Evolutionary conservation across 1,284 basidiomycete species (phyloP).

Genomic region (Moesziomyces sp.): DNA sequence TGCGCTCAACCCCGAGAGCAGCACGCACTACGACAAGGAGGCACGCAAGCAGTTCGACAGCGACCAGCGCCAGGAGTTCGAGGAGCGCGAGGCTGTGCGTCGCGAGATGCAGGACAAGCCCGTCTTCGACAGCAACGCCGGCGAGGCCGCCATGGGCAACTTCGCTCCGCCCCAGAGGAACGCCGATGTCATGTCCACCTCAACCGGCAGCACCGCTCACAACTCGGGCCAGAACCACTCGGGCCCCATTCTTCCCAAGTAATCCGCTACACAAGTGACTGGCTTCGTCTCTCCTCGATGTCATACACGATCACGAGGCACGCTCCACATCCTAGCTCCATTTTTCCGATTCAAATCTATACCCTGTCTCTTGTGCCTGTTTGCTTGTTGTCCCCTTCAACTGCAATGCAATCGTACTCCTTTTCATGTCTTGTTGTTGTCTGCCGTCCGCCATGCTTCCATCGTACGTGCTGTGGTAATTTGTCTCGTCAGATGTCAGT

Average conservation of each 20-base stretch:
- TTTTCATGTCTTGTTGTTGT: too few species aligned
- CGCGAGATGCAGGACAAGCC: constrained; percentile 25
- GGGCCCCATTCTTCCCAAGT: constrained; percentile 32
- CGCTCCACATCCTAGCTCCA: too few species aligned
- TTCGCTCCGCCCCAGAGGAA: background rate
- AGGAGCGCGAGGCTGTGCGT: constrained; percentile 15
- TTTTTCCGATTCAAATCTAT: background rate
- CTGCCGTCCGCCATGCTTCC: too few species aligned
- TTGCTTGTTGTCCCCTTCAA: background rate
- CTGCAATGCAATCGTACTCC: background rate
- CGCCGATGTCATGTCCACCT: constrained; percentile 13
- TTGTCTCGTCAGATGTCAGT: too few species aligned
- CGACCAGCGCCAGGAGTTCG: constrained; percentile 22
- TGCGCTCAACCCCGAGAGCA: constrained; percentile 32
- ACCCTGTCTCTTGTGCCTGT: background rate
- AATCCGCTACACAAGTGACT: background rate
- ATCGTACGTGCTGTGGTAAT: too few species aligned
- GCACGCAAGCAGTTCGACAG: constrained; percentile 26
- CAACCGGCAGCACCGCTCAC: constrained; percentile 16
- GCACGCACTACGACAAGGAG: constrained; percentile 31
- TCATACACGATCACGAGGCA: background rate
- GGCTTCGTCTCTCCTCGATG: too few species aligned
- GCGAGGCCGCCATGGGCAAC: constrained; percentile 7
- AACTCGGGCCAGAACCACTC: constrained; percentile 4
- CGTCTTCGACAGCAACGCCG: constrained; percentile 30